Conservation (phyloP, 2,329 filamentous ascomycete genomes). For the Helicocarpus griseus region DNA sequence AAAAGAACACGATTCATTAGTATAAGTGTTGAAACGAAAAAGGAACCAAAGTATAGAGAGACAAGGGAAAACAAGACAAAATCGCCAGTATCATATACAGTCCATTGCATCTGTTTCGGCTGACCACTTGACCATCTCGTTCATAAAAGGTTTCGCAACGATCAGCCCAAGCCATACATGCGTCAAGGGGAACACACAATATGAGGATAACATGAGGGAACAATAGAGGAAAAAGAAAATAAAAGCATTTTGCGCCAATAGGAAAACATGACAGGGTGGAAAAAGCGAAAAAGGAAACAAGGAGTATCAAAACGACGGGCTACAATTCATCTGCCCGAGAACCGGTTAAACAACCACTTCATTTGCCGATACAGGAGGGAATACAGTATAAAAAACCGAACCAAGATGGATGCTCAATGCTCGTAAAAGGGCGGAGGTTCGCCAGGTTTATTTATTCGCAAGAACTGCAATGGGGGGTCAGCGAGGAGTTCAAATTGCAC, state of each 20-base stretch:
- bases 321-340: conserved; percentile 1
- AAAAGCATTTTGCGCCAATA: neutral
- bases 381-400: neutral
- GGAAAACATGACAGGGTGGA: conserved; percentile 1
- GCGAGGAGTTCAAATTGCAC: neutral
- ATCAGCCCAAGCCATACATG: neutral
- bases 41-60: neutral
- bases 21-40: neutral
- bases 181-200: neutral
- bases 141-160: neutral
- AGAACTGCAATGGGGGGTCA: conserved; percentile 10
- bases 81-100: conserved; percentile 4
- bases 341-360: neutral
- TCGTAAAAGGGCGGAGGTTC: neutral
- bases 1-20: conserved; percentile 1
- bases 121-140: neutral
- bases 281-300: conserved; percentile 2
- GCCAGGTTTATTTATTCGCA: conserved; percentile 8
- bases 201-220: too few relatives aligned
- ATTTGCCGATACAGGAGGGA: neutral
- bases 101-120: neutral
- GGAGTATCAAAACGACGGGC: neutral
- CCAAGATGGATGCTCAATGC: neutral
- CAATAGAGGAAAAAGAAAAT: neutral
- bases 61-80: conserved; percentile 1